Percentiles rank a stretch among this genome's conserved stretches.
Conservation (phyloP, 1,284 basidiomycete species). For the Rhodotorula glutinis region DNA sequence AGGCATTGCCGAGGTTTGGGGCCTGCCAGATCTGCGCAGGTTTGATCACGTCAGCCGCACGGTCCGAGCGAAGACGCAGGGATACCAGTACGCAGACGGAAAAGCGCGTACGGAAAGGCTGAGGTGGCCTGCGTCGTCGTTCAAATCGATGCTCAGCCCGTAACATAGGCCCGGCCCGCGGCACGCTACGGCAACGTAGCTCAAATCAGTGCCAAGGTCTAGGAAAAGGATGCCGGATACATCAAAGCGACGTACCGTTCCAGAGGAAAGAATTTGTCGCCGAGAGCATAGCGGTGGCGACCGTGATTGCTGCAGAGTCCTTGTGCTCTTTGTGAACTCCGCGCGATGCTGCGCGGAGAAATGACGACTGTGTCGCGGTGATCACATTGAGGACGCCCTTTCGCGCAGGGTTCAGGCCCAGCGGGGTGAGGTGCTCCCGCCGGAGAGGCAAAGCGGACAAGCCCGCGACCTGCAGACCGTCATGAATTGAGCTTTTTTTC, state of each 20-base stretch:
- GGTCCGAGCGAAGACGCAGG: too few species aligned
- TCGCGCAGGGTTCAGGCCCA: conserved; percentile 71
- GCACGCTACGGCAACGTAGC: neutral
- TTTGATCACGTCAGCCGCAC: too few species aligned
- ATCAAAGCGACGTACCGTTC: conserved; percentile 48
- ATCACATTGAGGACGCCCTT: conserved; percentile 83
- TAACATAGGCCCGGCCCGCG: conserved; percentile 42
- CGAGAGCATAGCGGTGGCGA: conserved; percentile 81
- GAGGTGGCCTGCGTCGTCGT: conserved; percentile 76
- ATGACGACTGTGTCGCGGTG: conserved; percentile 90
- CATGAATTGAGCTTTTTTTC: too few species aligned
- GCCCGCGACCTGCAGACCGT: conserved; percentile 39
- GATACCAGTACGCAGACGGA: too few species aligned
- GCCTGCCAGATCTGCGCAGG: conserved; percentile 59
- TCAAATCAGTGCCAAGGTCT: too few species aligned
- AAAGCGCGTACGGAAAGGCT: conserved; percentile 61
- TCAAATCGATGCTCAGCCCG: conserved; percentile 78
- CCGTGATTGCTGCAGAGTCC: conserved; percentile 75
- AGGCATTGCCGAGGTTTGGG: conserved; percentile 80
- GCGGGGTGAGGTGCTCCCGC: conserved; percentile 64
- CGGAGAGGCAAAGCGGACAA: conserved; percentile 67
- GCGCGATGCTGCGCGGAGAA: conserved; percentile 73
- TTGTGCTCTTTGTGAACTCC: conserved; percentile 59
- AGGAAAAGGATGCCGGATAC: neutral
- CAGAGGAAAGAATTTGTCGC: conserved; percentile 93